Evolutionary conservation across 148 eudicot species (phyloP).

Genomic region (Cornus controversa): DNA sequence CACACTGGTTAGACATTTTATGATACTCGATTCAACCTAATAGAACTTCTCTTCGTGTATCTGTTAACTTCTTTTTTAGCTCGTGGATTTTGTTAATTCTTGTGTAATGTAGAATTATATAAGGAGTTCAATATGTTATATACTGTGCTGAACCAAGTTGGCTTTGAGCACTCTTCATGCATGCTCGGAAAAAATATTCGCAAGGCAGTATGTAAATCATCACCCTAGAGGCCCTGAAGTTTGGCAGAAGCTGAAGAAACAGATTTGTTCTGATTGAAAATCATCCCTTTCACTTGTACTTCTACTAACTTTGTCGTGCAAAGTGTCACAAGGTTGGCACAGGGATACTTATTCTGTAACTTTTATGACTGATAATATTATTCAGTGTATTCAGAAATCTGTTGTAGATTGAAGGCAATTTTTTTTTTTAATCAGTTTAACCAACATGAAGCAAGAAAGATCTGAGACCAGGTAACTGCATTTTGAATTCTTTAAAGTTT

Average conservation of each 20-base stretch:
- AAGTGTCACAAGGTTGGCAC: neutral
- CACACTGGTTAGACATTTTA: neutral
- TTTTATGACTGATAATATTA: neutral
- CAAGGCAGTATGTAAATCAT: slow-evolving; percentile 39
- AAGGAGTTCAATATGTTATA: neutral
- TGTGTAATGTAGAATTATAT: neutral
- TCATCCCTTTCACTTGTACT: neutral
- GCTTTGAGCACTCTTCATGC: slow-evolving; percentile 53
- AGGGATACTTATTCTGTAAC: neutral
- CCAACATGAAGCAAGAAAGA: neutral
- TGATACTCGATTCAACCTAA: neutral
- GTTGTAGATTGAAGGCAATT: neutral
- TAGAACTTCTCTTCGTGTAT: neutral
- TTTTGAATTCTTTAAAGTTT: neutral
- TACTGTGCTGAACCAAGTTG: slow-evolving; percentile 19
- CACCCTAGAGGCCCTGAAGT: slow-evolving; percentile 58
- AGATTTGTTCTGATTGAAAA: slow-evolving; percentile 21
- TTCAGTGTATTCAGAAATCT: neutral
- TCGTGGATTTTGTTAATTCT: neutral
- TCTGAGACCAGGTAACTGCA: slow-evolving; percentile 4
- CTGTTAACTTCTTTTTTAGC: neutral
- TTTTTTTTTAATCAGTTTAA: neutral
- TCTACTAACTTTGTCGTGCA: neutral
- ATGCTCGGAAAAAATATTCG: slow-evolving; percentile 45
- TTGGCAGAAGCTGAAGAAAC: slow-evolving; percentile 56